Evolutionary conservation across 2,329 filamentous ascomycete species (phyloP).

Genomic region (Pezizomycotina sp.): DNA sequence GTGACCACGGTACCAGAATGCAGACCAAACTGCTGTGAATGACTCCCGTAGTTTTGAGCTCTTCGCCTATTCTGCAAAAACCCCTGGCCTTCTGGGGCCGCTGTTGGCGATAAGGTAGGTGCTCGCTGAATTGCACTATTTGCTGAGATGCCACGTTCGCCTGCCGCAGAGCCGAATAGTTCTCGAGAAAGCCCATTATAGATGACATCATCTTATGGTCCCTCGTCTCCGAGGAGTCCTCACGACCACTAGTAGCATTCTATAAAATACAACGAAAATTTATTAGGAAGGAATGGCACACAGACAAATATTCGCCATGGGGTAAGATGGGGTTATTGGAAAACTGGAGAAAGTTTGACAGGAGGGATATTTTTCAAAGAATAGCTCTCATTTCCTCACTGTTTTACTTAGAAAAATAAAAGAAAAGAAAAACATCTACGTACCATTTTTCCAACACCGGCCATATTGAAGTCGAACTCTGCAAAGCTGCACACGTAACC

Average conservation of each 20-base stretch:
- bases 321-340: too few species aligned
- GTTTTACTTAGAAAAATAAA: too few species aligned
- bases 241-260: too few species aligned
- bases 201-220: slow-evolving; percentile 98
- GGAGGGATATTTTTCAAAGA: too few species aligned
- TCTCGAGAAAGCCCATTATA: slow-evolving; percentile 85
- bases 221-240: slow-evolving; percentile 87
- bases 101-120: slow-evolving; percentile 48
- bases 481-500: slow-evolving; percentile 96
- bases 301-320: too few species aligned
- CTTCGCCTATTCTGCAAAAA: slow-evolving; percentile 7
- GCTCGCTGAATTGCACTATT: slow-evolving; percentile 41
- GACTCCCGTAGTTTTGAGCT: slow-evolving; percentile 12
- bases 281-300: too few species aligned
- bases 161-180: slow-evolving; percentile 41
- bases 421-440: too few species aligned
- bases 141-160: slow-evolving; percentile 8
- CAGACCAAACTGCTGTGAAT: slow-evolving; percentile 21
- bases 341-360: too few species aligned
- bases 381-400: too few species aligned
- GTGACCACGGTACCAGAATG: slow-evolving; percentile 45
- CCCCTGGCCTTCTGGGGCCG: slow-evolving; percentile 29
- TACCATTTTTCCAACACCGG: slow-evolving; percentile 41
- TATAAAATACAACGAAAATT: too few species aligned
- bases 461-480: slow-evolving; percentile 90